A percentile compares a stretch with the other conserved stretches of the same genome.
Evolutionary conservation across 2,329 filamentous ascomycete genomes (phyloP).

Genomic region (Fusarium sp.): DNA sequence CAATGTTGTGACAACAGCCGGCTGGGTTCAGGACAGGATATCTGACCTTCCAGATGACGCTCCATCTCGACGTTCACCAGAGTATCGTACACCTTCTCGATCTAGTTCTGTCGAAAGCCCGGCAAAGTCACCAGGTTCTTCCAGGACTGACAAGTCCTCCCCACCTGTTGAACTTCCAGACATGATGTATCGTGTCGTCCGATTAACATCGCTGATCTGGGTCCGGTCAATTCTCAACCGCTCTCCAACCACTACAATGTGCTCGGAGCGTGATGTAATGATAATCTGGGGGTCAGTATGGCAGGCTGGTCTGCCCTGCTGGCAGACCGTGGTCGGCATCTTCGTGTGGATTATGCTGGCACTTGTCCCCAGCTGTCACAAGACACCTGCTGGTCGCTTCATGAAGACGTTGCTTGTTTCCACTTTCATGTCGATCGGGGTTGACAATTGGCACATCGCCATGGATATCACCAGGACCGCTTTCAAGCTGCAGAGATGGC

Average conservation of each 20-base stretch:
- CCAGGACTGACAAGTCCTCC: slow-evolving; percentile 27
- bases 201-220: slow-evolving; percentile 61
- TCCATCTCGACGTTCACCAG: slow-evolving; percentile 19
- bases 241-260: slow-evolving; percentile 55
- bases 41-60: slow-evolving; percentile 46
- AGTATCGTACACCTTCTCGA: slow-evolving; percentile 24
- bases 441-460: slow-evolving; percentile 62
- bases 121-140: slow-evolving; percentile 26
- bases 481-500: slow-evolving; percentile 57
- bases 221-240: slow-evolving; percentile 58
- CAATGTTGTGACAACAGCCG: slow-evolving; percentile 53
- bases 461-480: slow-evolving; percentile 51
- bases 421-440: slow-evolving; percentile 57
- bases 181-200: slow-evolving; percentile 60
- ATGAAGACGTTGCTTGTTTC: slow-evolving; percentile 59
- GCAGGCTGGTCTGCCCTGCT: slow-evolving; percentile 58
- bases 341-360: slow-evolving; percentile 61
- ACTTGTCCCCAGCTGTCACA: slow-evolving; percentile 54
- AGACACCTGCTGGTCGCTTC: slow-evolving; percentile 55
- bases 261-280: slow-evolving; percentile 53
- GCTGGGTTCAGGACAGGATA: slow-evolving; percentile 56
- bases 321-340: slow-evolving; percentile 61
- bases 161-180: slow-evolving; percentile 49
- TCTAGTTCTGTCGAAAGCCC: slow-evolving; percentile 24
- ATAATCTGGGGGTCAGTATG: slow-evolving; percentile 61